Conservation (phyloP, 129 eudicot genomes). For the Logfia minima region DNA sequence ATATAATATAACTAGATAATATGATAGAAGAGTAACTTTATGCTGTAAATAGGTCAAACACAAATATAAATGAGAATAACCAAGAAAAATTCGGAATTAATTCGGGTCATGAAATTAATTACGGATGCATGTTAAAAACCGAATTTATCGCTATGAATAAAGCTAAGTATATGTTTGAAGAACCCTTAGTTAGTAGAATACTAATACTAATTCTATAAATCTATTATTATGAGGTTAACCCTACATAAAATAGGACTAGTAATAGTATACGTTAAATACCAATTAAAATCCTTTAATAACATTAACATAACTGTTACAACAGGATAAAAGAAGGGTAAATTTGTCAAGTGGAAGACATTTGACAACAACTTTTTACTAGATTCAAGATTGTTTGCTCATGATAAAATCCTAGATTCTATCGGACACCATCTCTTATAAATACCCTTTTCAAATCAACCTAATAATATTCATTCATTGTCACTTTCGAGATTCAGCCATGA, state of each 20-base stretch:
- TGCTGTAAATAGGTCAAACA: too few species aligned
- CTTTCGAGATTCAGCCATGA: conserved; percentile 35
- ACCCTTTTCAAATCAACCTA: conserved; percentile 13
- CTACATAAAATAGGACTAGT: neutral
- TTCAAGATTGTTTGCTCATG: conserved; percentile 40
- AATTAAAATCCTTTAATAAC: neutral
- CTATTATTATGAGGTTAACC: neutral
- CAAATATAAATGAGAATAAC: too few species aligned
- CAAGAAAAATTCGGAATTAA: too few species aligned
- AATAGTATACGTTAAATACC: too few species aligned
- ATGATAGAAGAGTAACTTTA: too few species aligned
- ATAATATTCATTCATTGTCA: conserved; percentile 13
- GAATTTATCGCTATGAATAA: too few species aligned
- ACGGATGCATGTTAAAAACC: too few species aligned
- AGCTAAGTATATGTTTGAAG: too few species aligned
- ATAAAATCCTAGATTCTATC: conserved; percentile 25
- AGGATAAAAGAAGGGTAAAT: neutral
- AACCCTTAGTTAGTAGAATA: too few species aligned
- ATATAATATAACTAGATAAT: too few species aligned
- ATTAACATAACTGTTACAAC: neutral
- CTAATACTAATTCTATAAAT: too few species aligned
- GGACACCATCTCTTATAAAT: conserved; percentile 29
- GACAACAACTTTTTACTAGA: conserved; percentile 14
- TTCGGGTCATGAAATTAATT: too few species aligned
- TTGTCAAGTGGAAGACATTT: conserved; percentile 17